Percentiles rank a stretch among this genome's conserved stretches.
Evolutionary conservation across 2,329 filamentous ascomycete species (phyloP).

Genomic region (Simplicillium sp.): DNA sequence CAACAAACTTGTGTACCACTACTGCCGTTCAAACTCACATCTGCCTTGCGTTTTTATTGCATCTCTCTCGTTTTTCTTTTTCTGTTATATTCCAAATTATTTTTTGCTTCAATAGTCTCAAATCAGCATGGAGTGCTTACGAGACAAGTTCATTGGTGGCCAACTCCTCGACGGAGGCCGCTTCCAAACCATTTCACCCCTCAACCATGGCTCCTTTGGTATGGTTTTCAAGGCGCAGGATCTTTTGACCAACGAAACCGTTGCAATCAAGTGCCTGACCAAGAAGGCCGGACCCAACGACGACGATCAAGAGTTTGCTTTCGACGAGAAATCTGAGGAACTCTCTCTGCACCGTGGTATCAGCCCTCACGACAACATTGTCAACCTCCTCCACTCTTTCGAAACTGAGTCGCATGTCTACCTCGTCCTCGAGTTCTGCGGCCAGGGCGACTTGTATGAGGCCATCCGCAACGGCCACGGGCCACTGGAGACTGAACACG

Average conservation of each 20-base stretch:
- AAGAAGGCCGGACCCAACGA: conserved; percentile 62
- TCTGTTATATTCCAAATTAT: conserved; percentile 17
- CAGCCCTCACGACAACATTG: conserved; percentile 77
- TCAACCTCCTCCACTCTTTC: conserved; percentile 85
- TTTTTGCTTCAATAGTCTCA: conserved; percentile 13
- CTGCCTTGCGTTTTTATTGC: too few relatives aligned
- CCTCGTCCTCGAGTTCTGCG: conserved; percentile 90
- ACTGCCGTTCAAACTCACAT: conserved; percentile 2
- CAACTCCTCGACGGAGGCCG: conserved; percentile 71
- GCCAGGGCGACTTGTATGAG: conserved; percentile 93
- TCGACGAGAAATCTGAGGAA: conserved; percentile 79
- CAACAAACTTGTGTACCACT: conserved; percentile 6
- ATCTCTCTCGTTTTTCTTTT: conserved; percentile 6
- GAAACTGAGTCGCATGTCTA: conserved; percentile 87
- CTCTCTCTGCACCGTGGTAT: conserved; percentile 71
- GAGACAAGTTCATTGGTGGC: conserved; percentile 69
- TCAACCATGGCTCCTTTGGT: conserved; percentile 97
- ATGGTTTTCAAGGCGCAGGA: conserved; percentile 96
- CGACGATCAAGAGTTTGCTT: conserved; percentile 52
- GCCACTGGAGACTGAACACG: conserved; percentile 89
- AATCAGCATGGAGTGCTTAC: conserved; percentile 69
- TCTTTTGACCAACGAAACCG: conserved; percentile 62
- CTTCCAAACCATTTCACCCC: conserved; percentile 82
- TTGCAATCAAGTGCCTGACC: conserved; percentile 94
- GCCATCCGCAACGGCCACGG: conserved; percentile 84